These are phyloP conservation scores for Saccharomyces eubayanus DNA, from an alignment of 805 yeast genomes.

Conservation along the genomic window DNA sequence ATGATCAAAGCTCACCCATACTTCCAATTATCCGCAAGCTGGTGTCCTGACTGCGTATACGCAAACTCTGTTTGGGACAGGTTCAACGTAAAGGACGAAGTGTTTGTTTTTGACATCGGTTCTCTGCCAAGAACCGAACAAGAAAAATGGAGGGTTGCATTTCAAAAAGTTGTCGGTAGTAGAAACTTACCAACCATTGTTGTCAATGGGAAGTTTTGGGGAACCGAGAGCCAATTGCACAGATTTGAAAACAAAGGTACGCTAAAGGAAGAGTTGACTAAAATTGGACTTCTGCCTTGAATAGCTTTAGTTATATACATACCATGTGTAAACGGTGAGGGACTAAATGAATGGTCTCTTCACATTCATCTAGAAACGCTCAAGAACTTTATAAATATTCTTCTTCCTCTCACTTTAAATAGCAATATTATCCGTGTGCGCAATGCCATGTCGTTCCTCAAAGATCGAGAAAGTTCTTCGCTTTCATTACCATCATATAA, in stretches of 20 bases:
- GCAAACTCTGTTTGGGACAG: conserved; percentile 48
- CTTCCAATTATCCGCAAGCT: conserved; percentile 57
- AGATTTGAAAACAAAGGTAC: conserved; percentile 21
- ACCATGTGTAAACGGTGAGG: background rate
- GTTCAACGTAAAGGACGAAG: conserved; percentile 41
- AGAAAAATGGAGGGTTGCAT: conserved; percentile 28
- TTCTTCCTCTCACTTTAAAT: background rate
- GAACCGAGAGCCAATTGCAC: conserved; percentile 29
- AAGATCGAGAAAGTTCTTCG: conserved; percentile 20
- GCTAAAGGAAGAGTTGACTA: conserved; percentile 20
- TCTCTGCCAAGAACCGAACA: conserved; percentile 20
- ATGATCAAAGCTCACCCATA: conserved; percentile 40
- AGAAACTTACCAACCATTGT: conserved; percentile 30
- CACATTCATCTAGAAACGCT: background rate
- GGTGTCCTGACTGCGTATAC: conserved; percentile 77
- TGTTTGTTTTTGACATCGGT: conserved; percentile 45
- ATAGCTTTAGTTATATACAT: background rate
- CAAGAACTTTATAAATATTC: background rate
- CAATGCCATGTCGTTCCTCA: conserved; percentile 14
- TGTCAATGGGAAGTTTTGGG: conserved; percentile 29
- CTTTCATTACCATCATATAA: conserved; percentile 34
- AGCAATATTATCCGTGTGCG: conserved; percentile 16
- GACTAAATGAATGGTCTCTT: background rate
- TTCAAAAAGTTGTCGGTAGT: conserved; percentile 25
- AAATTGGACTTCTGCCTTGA: conserved; percentile 18